Percentiles rank a stretch among this genome's conserved stretches.
Conservation (phyloP, 2,329 filamentous ascomycete species). For the Waltergamsia citrina region DNA sequence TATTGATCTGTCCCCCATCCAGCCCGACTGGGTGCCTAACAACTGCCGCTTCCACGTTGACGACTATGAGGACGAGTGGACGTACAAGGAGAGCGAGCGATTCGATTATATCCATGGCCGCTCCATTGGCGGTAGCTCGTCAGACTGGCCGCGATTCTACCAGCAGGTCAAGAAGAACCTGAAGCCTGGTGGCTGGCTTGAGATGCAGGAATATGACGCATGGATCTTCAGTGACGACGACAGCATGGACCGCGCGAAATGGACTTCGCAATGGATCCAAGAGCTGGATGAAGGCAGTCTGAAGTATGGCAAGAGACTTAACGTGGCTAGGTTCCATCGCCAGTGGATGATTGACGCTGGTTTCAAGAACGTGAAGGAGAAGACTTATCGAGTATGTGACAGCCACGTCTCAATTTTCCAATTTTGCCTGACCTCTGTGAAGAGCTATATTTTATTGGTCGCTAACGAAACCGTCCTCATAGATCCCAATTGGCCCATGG, state of each 20-base stretch:
- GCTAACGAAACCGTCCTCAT: background rate
- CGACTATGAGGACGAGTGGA: conserved; percentile 49
- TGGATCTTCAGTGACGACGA: conserved; percentile 28
- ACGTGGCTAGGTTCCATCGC: conserved; percentile 23
- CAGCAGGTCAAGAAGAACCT: conserved; percentile 15
- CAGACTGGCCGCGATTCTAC: conserved; percentile 21
- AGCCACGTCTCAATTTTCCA: too few relatives aligned
- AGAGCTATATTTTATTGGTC: too few relatives aligned
- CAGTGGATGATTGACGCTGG: conserved; percentile 27
- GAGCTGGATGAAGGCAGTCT: conserved; percentile 24
- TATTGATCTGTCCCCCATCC: conserved; percentile 31
- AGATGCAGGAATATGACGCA: conserved; percentile 28
- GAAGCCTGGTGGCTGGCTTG: conserved; percentile 24
- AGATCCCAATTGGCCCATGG: conserved; percentile 29
- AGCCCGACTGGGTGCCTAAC: conserved; percentile 39
- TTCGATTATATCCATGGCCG: conserved; percentile 25
- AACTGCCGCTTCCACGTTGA: conserved; percentile 51
- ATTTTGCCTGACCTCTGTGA: background rate
- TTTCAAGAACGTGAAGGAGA: conserved; percentile 22
- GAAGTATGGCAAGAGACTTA: conserved; percentile 26
- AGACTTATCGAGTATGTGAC: conserved; percentile 16
- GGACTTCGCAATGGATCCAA: conserved; percentile 27
- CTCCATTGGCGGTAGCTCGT: conserved; percentile 14
- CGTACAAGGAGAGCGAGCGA: conserved; percentile 12
- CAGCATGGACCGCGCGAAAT: conserved; percentile 22